A percentile compares a stretch with the other conserved stretches of the same genome.
Conservation (phyloP, 2,329 filamentous ascomycete species). For the Arthrocladium fulminans region DNA sequence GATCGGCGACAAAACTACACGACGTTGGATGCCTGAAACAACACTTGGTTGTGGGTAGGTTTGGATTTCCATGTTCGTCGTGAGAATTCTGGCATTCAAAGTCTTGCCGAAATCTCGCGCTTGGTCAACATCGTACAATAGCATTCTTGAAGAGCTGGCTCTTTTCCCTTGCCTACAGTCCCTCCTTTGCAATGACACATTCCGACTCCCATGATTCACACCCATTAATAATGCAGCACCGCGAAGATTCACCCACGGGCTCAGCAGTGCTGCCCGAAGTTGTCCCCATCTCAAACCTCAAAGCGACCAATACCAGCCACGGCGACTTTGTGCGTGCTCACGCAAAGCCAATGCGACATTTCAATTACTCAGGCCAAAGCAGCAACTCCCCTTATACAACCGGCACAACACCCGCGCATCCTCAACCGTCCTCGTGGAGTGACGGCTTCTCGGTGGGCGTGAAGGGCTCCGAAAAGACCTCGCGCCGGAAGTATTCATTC, state of each 20-base stretch:
- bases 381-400: neutral
- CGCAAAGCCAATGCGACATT: neutral
- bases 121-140: no score
- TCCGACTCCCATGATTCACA: neutral
- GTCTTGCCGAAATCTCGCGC: no score
- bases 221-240: neutral
- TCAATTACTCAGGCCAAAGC: neutral
- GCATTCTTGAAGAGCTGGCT: conserved; percentile 1
- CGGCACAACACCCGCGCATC: neutral
- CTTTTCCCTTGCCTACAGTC: neutral
- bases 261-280: neutral
- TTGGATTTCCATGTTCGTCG: no score
- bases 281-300: neutral
- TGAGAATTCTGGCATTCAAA: no score
- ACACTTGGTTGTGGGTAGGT: no score
- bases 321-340: neutral
- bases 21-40: no score
- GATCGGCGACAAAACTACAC: no score
- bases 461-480: neutral
- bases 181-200: neutral
- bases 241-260: neutral
- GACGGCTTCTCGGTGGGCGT: neutral
- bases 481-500: neutral
- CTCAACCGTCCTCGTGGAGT: neutral
- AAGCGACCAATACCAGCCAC: neutral